Percentiles rank a stretch among this genome's conserved stretches.
phyloP scores from a whole-genome alignment of 768 basidiomycete genomes.

The Tricholoma saponaceum region DNA sequence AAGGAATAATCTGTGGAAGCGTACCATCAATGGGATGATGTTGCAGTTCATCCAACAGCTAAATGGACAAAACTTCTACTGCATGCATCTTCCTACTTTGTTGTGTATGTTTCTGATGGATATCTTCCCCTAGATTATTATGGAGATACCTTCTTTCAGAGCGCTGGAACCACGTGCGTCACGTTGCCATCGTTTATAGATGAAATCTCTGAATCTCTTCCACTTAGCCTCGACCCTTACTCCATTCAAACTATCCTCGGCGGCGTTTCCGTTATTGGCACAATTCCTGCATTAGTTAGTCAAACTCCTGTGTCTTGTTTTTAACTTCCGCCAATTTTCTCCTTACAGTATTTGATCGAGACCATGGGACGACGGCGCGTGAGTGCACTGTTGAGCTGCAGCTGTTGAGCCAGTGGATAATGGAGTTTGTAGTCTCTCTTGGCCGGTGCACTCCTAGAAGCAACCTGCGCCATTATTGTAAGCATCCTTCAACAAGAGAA shows the following conservation, averaged over 20 bases:
- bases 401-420: background rate
- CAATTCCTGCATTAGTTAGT: slow-evolving; percentile 60
- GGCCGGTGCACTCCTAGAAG: slow-evolving; percentile 58
- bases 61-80: slow-evolving; percentile 80
- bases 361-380: slow-evolving; percentile 69
- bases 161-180: slow-evolving; percentile 57
- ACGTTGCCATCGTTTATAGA: background rate
- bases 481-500: slow-evolving; percentile 10
- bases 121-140: slow-evolving; percentile 55
- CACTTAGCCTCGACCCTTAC: slow-evolving; percentile 54
- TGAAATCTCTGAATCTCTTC: background rate
- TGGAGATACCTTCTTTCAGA: slow-evolving; percentile 78
- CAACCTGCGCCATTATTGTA: slow-evolving; percentile 58
- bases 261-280: slow-evolving; percentile 69
- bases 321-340: background rate
- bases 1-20: slow-evolving; percentile 64
- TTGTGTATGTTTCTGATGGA: background rate
- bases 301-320: slow-evolving; percentile 3
- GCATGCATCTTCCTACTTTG: slow-evolving; percentile 30
- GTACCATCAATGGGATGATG: slow-evolving; percentile 81
- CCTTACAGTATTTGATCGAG: slow-evolving; percentile 54
- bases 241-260: slow-evolving; percentile 74
- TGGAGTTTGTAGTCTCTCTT: slow-evolving; percentile 50
- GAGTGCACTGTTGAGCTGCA: slow-evolving; percentile 8
- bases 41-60: slow-evolving; percentile 78